A percentile compares a stretch with the other conserved stretches of the same genome.
These are phyloP conservation scores for Huntiella decipiens DNA, from an alignment of 2,329 filamentous ascomycete genomes.

Conservation along the genomic window DNA sequence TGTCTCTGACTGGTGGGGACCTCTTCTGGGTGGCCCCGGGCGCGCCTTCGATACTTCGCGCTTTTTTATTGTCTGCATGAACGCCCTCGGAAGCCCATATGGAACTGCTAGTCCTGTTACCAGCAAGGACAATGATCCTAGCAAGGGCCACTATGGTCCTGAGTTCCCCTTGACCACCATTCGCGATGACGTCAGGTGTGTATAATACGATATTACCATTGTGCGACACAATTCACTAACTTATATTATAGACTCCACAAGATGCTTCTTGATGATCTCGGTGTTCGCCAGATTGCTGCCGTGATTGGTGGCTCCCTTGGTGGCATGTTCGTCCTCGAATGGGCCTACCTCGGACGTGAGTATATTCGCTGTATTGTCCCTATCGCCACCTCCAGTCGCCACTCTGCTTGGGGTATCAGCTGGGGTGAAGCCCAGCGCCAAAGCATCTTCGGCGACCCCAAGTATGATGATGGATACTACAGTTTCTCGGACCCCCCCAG, in stretches of 20 bases:
- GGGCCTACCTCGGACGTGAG: conserved; percentile 75
- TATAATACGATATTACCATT: conserved; percentile 7
- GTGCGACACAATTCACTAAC: background rate
- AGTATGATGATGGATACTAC: conserved; percentile 97
- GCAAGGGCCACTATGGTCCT: conserved; percentile 66
- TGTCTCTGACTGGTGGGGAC: conserved; percentile 78
- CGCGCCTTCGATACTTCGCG: conserved; percentile 63
- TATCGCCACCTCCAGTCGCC: conserved; percentile 67
- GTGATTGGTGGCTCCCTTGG: conserved; percentile 74
- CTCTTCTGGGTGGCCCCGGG: conserved; percentile 57
- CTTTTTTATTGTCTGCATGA: conserved; percentile 76
- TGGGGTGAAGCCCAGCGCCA: conserved; percentile 80
- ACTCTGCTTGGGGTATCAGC: conserved; percentile 80
- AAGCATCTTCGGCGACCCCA: conserved; percentile 94
- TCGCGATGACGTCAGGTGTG: conserved; percentile 83
- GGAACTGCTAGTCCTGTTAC: conserved; percentile 80
- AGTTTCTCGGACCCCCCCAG: conserved; percentile 67
- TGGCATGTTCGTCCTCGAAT: conserved; percentile 80
- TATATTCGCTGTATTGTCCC: conserved; percentile 67
- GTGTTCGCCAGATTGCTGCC: conserved; percentile 57
- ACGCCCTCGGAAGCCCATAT: conserved; percentile 70
- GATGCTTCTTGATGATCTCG: conserved; percentile 60
- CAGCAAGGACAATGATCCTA: conserved; percentile 59
- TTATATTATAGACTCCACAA: conserved; percentile 45
- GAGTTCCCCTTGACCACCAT: conserved; percentile 95